These are phyloP conservation scores for Falciphora oryzae DNA, from an alignment of 2,329 filamentous ascomycete species.

Conservation along the genomic window DNA sequence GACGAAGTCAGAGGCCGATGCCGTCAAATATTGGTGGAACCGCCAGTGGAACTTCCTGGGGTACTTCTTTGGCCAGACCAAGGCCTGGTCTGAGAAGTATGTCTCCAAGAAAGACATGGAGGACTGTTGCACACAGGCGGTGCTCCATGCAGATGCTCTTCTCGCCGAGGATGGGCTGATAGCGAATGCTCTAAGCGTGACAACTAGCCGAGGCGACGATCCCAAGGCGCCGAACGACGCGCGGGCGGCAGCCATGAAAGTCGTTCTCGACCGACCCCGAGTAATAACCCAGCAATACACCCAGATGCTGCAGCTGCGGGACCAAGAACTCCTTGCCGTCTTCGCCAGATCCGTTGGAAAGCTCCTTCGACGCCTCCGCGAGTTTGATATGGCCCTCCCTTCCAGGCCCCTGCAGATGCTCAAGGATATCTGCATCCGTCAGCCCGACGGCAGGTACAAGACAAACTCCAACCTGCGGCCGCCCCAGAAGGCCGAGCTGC, in stretches of 20 bases:
- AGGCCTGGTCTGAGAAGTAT: slow-evolving; percentile 67
- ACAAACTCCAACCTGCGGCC: slow-evolving; percentile 74
- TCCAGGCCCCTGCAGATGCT: slow-evolving; percentile 40
- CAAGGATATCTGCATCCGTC: slow-evolving; percentile 45
- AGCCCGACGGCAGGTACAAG: slow-evolving; percentile 47
- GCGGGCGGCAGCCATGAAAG: slow-evolving; percentile 35
- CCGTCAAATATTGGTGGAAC: slow-evolving; percentile 75
- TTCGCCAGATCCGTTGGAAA: slow-evolving; percentile 80
- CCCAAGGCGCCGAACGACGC: slow-evolving; percentile 13
- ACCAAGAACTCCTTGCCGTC: slow-evolving; percentile 76
- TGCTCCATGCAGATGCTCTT: slow-evolving; percentile 84
- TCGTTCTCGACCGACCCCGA: slow-evolving; percentile 59
- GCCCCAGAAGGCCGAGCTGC: slow-evolving; percentile 79
- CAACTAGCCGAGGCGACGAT: slow-evolving; percentile 14
- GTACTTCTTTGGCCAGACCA: slow-evolving; percentile 76
- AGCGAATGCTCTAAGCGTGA: slow-evolving; percentile 55
- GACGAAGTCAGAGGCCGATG: slow-evolving; percentile 54
- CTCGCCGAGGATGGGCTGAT: slow-evolving; percentile 84
- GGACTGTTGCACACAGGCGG: slow-evolving; percentile 89
- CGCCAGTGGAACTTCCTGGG: slow-evolving; percentile 76
- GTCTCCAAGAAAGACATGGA: slow-evolving; percentile 77
- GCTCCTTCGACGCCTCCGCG: slow-evolving; percentile 73
- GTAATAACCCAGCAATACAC: slow-evolving; percentile 63
- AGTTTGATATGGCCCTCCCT: slow-evolving; percentile 67
- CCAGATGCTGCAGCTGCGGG: slow-evolving; percentile 85